Base-by-base conservation (phyloP, 345 rosid species). In the Melaleuca quinquenervia region DNA sequence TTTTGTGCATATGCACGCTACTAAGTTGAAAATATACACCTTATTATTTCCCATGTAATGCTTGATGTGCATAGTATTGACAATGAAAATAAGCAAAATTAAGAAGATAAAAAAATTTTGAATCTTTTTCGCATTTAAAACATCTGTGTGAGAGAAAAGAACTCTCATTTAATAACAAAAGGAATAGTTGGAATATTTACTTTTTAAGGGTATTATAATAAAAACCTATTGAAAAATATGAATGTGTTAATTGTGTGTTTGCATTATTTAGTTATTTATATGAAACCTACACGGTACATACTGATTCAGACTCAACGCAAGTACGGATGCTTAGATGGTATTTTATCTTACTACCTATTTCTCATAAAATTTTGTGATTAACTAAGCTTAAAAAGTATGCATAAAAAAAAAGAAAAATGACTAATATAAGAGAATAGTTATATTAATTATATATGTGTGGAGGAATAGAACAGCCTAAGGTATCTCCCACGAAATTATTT, bases 311-410 rank as follows among this genome's bases (percentile, higher is more conserved):
- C 36, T 1, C n/a, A 58, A n/a, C 2, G 15, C 4, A n/a, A 12
- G 27, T 58, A 26, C 0, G 8, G n/a, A n/a, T 58, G 70, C 70
- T 58, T 58, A 3, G 70, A 26, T n/a, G 1, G 18, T n/a, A 12
- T 58, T 58, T 58, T 58, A 26, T 32, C 70, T n/a, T n/a, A n/a
- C 32, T 58, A n/a, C 32, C 32, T 58, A 58, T 58, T 58, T 58
- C 3, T 3, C 36, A 0, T n/a, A 58, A 12, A 5, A 2, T 1
- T 12, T n/a, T 12, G 32, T 16, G 0, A n/a, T n/a, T 58, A 12
- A n/a, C 0, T n/a, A 58, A 6, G 32, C 8, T 58, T 14, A 58
- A 58, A 58, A 12, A 14, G 70, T 58, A 58, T 29, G 3, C 70
- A 58, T 58, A 26, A 58, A 5, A 8, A n/a, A 58, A 58, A 58